Base-by-base conservation (phyloP, 352 stramenopile species). In the Phytopythium vexans region DNA sequence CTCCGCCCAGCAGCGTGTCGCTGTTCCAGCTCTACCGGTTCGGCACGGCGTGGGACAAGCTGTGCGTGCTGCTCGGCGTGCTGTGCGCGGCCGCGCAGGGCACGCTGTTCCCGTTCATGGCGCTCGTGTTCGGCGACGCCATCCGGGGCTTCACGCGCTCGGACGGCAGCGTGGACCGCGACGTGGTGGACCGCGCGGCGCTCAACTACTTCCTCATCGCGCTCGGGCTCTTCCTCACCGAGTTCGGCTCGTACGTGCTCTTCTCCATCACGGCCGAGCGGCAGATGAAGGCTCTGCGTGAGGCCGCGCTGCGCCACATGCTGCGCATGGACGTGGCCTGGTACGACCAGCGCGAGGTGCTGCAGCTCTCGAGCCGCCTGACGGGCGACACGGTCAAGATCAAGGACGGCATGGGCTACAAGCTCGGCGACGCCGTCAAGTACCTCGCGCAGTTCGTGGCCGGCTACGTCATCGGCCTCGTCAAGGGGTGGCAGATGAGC, bases 341-440 rank as follows among this genome's bases (percentile, higher is more conserved):
- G 74, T 83, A 80, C 61, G 74, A 86, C 42, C 14, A 42, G 11
- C 51, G 65, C 45, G 68, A 82, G 36, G 67, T 66, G 11, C 53
- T 76, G 21, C 68, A 81, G 46, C 55, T 85, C 8, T 76, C 71
- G 16, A 68, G 41, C 35, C 74, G 74, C 0, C 49, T 84, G 10
- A 72, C 68, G 11, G 71, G 70, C 11, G 72, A 82, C 40, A 82
- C 72, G 3, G 54, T 78, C 56, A 83, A 79, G 58, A 83, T 83
- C 56, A 78, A 78, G 43, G 64, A 81, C 21, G 72, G 70, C 41
- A 83, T 83, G 70, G 72, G 70, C 16, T 55, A 67, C 10, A 83
- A 83, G 56, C 64, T 86, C 5, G 72, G 72, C 11, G 72, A 86
- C 33, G 52, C 56, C 14, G 42, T 78, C 31, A 56, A 58, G 39